Percentiles rank a stretch among this genome's conserved stretches.
phyloP scores from a whole-genome alignment of 2,329 filamentous ascomycete species.

The Xylariaceae sp. region DNA sequence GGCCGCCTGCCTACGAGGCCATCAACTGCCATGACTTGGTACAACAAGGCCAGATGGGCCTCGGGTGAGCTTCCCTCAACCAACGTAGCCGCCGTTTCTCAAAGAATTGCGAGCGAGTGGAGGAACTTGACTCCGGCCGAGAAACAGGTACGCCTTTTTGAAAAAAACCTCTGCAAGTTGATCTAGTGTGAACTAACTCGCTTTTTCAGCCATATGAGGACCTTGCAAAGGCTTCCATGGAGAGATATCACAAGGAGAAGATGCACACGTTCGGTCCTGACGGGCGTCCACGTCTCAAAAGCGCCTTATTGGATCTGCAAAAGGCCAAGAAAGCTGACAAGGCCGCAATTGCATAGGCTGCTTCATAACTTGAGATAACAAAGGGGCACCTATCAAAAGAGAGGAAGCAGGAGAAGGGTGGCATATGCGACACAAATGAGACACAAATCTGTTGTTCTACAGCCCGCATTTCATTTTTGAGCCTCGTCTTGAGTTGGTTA shows the following conservation, averaged over 20 bases:
- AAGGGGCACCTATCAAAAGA: no score
- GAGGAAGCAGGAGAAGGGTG: no score
- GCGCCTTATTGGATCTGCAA: no score
- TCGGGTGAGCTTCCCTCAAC: conserved; percentile 24
- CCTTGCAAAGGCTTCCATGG: conserved; percentile 27
- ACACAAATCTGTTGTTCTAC: no score
- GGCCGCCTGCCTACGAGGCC: conserved; percentile 46
- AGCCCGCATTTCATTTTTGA: no score
- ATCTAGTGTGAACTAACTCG: conserved; percentile 16
- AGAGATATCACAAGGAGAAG: conserved; percentile 33
- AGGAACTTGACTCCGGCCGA: conserved; percentile 40
- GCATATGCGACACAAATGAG: no score
- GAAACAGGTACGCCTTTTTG: conserved; percentile 38
- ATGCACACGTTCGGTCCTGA: conserved; percentile 19
- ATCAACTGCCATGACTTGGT: conserved; percentile 35
- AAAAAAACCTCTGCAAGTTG: background rate
- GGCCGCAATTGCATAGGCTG: conserved; percentile 2
- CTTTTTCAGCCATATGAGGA: conserved; percentile 36
- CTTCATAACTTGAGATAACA: no score
- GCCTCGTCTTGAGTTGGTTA: no score
- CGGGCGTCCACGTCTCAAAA: background rate
- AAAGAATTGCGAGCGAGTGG: conserved; percentile 39
- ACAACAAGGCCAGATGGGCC: conserved; percentile 37
- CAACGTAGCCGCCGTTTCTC: conserved; percentile 19
- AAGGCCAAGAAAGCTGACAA: conserved; percentile 1